Percentiles rank a stretch among this genome's conserved stretches.
Evolutionary conservation across 129 eudicot genomes (phyloP).

Genomic region (Scalesia atractyloides): DNA sequence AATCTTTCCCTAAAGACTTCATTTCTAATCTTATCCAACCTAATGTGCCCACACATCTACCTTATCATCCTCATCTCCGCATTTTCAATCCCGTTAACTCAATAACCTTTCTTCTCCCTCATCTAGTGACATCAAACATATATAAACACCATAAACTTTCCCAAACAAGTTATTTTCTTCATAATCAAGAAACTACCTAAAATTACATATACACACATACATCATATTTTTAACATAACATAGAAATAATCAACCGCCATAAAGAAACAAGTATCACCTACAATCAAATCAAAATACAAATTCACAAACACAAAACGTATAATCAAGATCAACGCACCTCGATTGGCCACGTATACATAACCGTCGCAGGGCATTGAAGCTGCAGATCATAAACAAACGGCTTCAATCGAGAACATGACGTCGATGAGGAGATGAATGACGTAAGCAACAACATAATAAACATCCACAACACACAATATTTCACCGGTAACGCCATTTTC

Average conservation of each 20-base stretch:
- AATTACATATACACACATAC: no score
- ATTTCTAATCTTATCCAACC: no score
- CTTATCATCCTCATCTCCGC: no score
- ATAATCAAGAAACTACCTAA: not conserved
- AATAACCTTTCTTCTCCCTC: no score
- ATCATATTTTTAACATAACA: not conserved
- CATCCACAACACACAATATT: constrained; percentile 20
- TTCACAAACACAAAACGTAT: not conserved
- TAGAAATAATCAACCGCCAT: not conserved
- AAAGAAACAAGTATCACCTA: not conserved
- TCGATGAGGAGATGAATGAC: constrained; percentile 14
- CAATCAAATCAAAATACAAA: not conserved
- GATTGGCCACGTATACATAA: constrained; percentile 32
- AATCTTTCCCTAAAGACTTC: no score
- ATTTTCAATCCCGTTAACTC: no score
- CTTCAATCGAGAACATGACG: constrained; percentile 19
- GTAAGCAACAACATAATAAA: constrained; percentile 16
- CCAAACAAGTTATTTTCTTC: not conserved
- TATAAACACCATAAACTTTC: no score
- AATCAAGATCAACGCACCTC: constrained; percentile 21
- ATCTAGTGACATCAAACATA: no score
- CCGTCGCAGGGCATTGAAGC: constrained; percentile 32
- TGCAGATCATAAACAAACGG: constrained; percentile 33
- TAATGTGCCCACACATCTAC: no score
- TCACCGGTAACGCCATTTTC: constrained; percentile 30